Conservation (phyloP, 192 early-diverging fungal species). For the Pilaira anomala region DNA sequence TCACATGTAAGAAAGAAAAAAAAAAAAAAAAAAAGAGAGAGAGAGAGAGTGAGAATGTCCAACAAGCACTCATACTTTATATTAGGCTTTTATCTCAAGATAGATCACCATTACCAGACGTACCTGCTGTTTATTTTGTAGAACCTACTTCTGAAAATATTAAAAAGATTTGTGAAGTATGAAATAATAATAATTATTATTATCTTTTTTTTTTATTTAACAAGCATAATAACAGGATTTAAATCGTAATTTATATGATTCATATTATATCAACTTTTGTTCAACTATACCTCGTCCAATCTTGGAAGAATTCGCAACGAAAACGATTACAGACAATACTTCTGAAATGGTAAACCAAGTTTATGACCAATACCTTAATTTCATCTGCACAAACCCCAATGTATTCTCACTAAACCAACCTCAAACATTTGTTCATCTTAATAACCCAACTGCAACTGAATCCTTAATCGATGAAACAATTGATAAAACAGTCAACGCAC, state of each 20-base stretch:
- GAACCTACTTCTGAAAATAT: conserved; percentile 89
- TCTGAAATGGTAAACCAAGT: conserved; percentile 83
- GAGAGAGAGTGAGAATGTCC: background rate
- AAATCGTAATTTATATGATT: conserved; percentile 85
- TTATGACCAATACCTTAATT: conserved; percentile 98
- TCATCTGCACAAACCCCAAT: conserved; percentile 84
- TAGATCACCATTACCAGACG: conserved; percentile 88
- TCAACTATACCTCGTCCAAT: conserved; percentile 81
- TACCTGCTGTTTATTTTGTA: conserved; percentile 95
- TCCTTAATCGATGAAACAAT: conserved; percentile 75
- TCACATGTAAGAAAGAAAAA: conserved; percentile 71
- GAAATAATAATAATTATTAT: background rate
- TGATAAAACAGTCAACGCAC: conserved; percentile 70
- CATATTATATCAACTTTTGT: conserved; percentile 95
- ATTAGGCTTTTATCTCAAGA: conserved; percentile 76
- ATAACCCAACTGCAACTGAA: conserved; percentile 82
- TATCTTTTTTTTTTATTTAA: background rate
- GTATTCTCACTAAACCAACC: conserved; percentile 90
- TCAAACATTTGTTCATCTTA: conserved; percentile 75
- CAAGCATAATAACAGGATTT: conserved; percentile 64
- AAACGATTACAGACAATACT: conserved; percentile 71
- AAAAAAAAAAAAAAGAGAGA: background rate
- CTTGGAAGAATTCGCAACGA: conserved; percentile 91
- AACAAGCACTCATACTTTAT: background rate
- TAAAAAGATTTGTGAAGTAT: conserved; percentile 72